These are phyloP conservation scores for Gymnopus androsaceus DNA, from an alignment of 1,284 basidiomycete species.

Conservation along the genomic window DNA sequence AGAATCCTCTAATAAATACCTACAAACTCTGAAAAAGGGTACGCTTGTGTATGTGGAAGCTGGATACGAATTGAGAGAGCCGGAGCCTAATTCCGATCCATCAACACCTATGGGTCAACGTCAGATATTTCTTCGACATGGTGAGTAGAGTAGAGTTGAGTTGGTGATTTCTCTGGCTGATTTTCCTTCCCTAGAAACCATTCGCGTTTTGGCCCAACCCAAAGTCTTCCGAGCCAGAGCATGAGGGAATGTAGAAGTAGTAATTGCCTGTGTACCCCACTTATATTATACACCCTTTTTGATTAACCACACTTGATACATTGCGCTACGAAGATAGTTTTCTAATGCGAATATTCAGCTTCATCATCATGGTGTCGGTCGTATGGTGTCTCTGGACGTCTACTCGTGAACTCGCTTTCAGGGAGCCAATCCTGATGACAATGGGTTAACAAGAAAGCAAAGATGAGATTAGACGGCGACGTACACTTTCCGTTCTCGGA, in stretches of 20 bases:
- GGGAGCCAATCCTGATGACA: constrained; percentile 13
- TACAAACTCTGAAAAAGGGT: constrained; percentile 67
- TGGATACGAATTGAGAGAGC: constrained; percentile 70
- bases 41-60: constrained; percentile 77
- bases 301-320: no score
- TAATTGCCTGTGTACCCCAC: background rate
- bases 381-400: constrained; percentile 16
- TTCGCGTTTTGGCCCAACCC: constrained; percentile 25
- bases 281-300: background rate
- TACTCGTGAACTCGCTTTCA: constrained; percentile 18
- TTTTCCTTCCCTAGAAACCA: constrained; percentile 20
- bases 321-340: no score
- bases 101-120: constrained; percentile 67
- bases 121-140: constrained; percentile 78
- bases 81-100: constrained; percentile 63
- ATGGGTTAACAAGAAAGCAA: background rate
- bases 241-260: background rate
- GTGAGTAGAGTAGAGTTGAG: constrained; percentile 36
- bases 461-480: background rate
- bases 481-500: constrained; percentile 13
- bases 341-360: constrained; percentile 1
- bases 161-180: background rate
- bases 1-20: constrained; percentile 55
- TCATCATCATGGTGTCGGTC: constrained; percentile 13
- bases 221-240: constrained; percentile 10